Evolutionary conservation across 345 rosid genomes (phyloP).

Genomic region (Lepidium sativum): DNA sequence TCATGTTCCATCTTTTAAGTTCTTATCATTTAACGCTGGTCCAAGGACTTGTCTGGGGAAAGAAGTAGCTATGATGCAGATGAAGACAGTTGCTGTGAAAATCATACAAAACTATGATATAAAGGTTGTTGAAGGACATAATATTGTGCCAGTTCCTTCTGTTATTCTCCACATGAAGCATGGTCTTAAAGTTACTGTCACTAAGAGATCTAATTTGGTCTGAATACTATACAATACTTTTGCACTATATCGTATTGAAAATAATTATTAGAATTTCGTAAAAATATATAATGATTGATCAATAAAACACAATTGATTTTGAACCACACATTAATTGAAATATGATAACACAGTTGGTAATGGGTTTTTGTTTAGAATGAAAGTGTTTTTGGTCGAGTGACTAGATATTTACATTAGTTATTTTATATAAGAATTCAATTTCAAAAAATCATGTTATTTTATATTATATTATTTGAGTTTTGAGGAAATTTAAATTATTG

Average conservation of each 20-base stretch:
- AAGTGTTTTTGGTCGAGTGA: too few relatives aligned
- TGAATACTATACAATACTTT: background rate
- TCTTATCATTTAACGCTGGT: conserved; percentile 24
- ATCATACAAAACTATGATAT: conserved; percentile 20
- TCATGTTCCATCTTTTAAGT: conserved; percentile 20
- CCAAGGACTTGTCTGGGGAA: conserved; percentile 32
- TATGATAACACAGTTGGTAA: too few relatives aligned
- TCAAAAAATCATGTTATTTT: too few relatives aligned
- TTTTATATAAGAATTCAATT: too few relatives aligned
- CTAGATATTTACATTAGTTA: too few relatives aligned
- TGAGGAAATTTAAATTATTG: too few relatives aligned
- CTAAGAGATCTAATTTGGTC: background rate
- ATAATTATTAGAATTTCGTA: background rate
- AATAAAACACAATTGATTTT: too few relatives aligned
- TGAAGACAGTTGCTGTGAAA: conserved; percentile 22
- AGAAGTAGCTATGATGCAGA: conserved; percentile 20
- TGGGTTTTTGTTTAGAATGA: too few relatives aligned
- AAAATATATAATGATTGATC: background rate
- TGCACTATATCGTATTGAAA: background rate
- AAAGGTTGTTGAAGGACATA: conserved; percentile 24
- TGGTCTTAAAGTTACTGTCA: conserved; percentile 10
- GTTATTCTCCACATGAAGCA: conserved; percentile 26
- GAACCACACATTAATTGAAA: too few relatives aligned
- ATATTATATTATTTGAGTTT: too few relatives aligned
- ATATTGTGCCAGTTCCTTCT: conserved; percentile 18